Percentiles rank a stretch among this genome's conserved stretches.
Conservation (phyloP, 345 rosid genomes). For the Aquilaria yunnanensis region DNA sequence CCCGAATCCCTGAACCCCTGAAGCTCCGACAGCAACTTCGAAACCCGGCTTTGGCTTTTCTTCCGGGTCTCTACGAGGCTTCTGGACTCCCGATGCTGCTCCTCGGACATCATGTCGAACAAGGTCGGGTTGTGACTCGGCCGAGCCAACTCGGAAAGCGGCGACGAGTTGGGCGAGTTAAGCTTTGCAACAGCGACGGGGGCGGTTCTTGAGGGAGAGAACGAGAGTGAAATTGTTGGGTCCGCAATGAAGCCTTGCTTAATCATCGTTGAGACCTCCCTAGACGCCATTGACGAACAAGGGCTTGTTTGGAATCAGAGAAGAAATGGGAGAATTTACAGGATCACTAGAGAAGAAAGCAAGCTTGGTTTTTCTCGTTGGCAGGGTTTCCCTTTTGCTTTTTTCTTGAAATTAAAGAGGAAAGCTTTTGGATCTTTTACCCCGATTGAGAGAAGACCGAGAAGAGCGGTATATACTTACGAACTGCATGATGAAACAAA, state of each 20-base stretch:
- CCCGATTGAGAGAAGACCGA: conserved; percentile 7
- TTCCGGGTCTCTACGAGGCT: conserved; percentile 31
- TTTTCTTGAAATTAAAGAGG: conserved; percentile 3
- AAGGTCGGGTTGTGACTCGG: conserved; percentile 45
- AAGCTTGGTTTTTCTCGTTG: conserved; percentile 2
- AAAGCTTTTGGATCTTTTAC: not conserved
- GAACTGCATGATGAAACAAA: not conserved
- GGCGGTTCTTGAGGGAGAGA: conserved; percentile 53
- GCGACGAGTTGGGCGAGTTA: conserved; percentile 37
- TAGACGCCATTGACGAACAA: conserved; percentile 47
- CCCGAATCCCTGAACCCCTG: conserved; percentile 13
- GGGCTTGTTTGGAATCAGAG: conserved; percentile 6
- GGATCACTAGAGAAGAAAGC: not conserved
- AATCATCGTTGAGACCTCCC: conserved; percentile 75
- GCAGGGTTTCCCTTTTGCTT: not conserved
- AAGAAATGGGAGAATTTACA: not conserved
- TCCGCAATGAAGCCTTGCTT: conserved; percentile 77
- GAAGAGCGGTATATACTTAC: conserved; percentile 16
- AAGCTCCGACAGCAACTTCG: conserved; percentile 60
- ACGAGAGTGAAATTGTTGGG: conserved; percentile 40
- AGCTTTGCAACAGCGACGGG: conserved; percentile 14
- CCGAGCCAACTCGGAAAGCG: conserved; percentile 28
- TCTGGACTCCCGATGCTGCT: conserved; percentile 45
- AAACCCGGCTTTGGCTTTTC: conserved; percentile 47
- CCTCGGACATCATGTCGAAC: conserved; percentile 94